phyloP scores from a whole-genome alignment of 148 eudicot genomes.

The Suaeda aralocaspica region DNA sequence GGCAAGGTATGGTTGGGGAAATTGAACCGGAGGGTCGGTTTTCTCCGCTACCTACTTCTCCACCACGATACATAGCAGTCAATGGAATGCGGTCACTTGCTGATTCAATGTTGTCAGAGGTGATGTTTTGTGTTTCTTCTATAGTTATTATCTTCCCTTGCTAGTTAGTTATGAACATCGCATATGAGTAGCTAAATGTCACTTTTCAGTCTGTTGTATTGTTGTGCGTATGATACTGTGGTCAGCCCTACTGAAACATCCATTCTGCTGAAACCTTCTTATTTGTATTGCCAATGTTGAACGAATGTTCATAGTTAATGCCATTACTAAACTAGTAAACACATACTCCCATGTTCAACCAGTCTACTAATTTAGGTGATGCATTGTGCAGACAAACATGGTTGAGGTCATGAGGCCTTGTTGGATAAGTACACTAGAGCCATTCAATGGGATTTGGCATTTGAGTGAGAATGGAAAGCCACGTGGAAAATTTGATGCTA shows the following conservation, averaged over 20 bases:
- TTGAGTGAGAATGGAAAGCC: slow-evolving; percentile 82
- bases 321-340: too few species aligned
- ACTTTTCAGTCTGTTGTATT: neutral
- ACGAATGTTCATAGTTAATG: neutral
- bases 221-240: neutral
- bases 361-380: slow-evolving; percentile 1
- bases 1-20: slow-evolving; percentile 81
- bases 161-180: neutral
- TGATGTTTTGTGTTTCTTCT: slow-evolving; percentile 20
- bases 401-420: slow-evolving; percentile 75
- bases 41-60: slow-evolving; percentile 48
- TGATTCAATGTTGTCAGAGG: slow-evolving; percentile 81
- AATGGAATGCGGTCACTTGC: slow-evolving; percentile 94
- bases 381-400: slow-evolving; percentile 48
- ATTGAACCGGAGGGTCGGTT: slow-evolving; percentile 76
- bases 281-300: neutral
- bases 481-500: slow-evolving; percentile 79
- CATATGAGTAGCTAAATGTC: neutral
- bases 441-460: slow-evolving; percentile 93
- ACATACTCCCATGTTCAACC: too few species aligned
- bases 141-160: neutral
- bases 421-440: slow-evolving; percentile 93
- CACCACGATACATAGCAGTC: slow-evolving; percentile 66
- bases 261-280: neutral
- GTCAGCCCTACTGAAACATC: neutral